Evolutionary conservation across 2,329 filamentous ascomycete species (phyloP), one percentile per base, ranked within the genome.

Genomic region (Rhinocladiella mackenziei): DNA sequence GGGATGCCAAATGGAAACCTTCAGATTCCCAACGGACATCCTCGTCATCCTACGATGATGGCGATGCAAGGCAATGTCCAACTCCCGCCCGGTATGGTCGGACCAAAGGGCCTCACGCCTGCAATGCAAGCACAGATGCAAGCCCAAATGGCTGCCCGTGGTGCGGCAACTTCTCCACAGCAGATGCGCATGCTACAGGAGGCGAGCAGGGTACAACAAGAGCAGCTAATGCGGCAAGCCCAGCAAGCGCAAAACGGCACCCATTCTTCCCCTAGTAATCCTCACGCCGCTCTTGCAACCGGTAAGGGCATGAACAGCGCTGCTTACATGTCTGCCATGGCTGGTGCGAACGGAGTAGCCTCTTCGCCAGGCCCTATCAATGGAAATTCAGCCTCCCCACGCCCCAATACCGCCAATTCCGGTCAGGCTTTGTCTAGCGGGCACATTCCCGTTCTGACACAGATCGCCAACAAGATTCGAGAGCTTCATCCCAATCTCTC

Each of bases 71-170:
- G 59, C 39, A 63, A 65, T 23, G 54, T 43, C 60, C 75, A 71
- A 32, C 72, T 70, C 45, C 75, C 78, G 30, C 76, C 85, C 69
- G 70, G 69, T 50, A 71, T 71, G 63, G 64, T 68, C 55, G 52
- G 41, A 29, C 56, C 57, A 15, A 59, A 59, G 47, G 76, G 77
- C 33, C 72, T 85, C 17, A 79, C 81, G 13, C 77, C 36, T 75
- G 84, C 72, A 69, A 73, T 85, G 26, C 83, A 86, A 60, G 81
- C 83, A 17, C 84, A 84, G 53, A 75, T 87, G 69, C 81, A 84
- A 56, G 73, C 74, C 11, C 68, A 74, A 23, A 71, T 75, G 63
- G 71, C 69, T 50, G 70, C 68, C 4, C 76, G 67, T 40, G 65
- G 66, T 14, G 60, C 69, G 42, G 46, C 50, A 29, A 55, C 47